Percentiles rank a stretch among this genome's conserved stretches.
These are phyloP conservation scores for Dothideomycetidae sp. DNA, from an alignment of 2,329 filamentous ascomycete species.

Conservation along the genomic window DNA sequence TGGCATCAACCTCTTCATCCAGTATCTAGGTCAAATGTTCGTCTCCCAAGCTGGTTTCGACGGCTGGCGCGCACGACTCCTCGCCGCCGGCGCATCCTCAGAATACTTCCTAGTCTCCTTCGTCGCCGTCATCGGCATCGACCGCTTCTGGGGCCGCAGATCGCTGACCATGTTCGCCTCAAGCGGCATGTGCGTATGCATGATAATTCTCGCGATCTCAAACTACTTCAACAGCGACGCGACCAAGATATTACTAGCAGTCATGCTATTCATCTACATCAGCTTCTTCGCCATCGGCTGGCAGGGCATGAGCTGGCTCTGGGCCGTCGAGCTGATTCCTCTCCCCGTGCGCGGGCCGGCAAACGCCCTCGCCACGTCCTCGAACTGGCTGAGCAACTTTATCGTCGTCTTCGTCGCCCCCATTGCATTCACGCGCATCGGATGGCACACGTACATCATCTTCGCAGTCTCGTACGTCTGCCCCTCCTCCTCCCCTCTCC, in stretches of 20 bases:
- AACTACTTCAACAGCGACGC: slow-evolving; percentile 36
- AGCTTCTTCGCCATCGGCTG: slow-evolving; percentile 47
- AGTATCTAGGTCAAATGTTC: slow-evolving; percentile 31
- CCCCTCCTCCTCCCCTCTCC: background rate
- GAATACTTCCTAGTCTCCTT: slow-evolving; percentile 39
- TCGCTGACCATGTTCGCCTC: slow-evolving; percentile 23
- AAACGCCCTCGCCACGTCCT: slow-evolving; percentile 48
- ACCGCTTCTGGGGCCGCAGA: slow-evolving; percentile 22
- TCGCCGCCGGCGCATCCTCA: slow-evolving; percentile 23
- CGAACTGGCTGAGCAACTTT: slow-evolving; percentile 48
- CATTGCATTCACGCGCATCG: slow-evolving; percentile 16
- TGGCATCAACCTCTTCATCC: slow-evolving; percentile 26
- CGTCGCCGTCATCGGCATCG: slow-evolving; percentile 32
- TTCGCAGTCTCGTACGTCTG: slow-evolving; percentile 24
- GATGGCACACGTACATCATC: slow-evolving; percentile 24
- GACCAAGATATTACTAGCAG: slow-evolving; percentile 46
- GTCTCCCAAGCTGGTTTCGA: slow-evolving; percentile 22
- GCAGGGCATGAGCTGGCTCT: slow-evolving; percentile 49
- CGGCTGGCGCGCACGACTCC: slow-evolving; percentile 19
- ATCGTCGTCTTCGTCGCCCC: slow-evolving; percentile 17
- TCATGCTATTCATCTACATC: slow-evolving; percentile 51
- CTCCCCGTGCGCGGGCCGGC: slow-evolving; percentile 44
- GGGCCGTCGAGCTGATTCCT: slow-evolving; percentile 47
- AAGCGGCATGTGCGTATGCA: slow-evolving; percentile 31
- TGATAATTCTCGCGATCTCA: slow-evolving; percentile 24